Evolutionary conservation across 2,329 filamentous ascomycete species (phyloP), one percentile per base, ranked within the genome.

Genomic region (Amphichorda felina): DNA sequence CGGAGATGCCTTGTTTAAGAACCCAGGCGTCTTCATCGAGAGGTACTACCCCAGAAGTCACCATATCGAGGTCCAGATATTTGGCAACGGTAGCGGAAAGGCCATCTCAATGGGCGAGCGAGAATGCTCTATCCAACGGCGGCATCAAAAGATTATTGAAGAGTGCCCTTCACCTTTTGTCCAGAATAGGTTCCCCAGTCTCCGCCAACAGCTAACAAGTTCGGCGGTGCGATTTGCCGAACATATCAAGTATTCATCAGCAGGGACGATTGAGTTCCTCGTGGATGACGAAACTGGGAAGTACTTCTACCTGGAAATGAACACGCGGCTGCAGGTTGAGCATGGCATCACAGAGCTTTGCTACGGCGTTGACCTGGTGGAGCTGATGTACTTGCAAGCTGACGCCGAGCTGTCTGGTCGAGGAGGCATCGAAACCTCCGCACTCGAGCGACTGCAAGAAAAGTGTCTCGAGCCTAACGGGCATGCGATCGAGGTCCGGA

Each of bases 281-380:
- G 46, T 57, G 13, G 57, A 61, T 36, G 32, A 24, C 19, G 15
- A 37, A 5, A 45, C 46, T 0, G 44, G 41, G 1, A 39, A 48
- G 5, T 61, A 57, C 40, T 64, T 55, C 41, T 64, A 64, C 39
- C 45, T 64, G 11, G 61, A 65, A 39, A 50, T 64, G 30, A 65
- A 65, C 34, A 50, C 59, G 0, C 45, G 61, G 6, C 41, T 64
- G n/a, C 61, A 65, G 38, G 60, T 64, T 7, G 59, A 63, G 41
- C 64, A 69, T 43, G 54, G 58, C 16, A 55, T 57, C 8, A 88
- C 83, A 0, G 82, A 88, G 52, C 78, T 82, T 67, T 76, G 83
- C 3, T 84, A 79, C 8, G 78, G 73, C 0, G 70, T 84, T 33
- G 82, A 88, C 50, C 62, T 88, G 9, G 82, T 88, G 2, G 66